Percentiles rank a stretch among this genome's conserved stretches.
Evolutionary conservation across 1,284 basidiomycete genomes (phyloP).

Genomic region (Pholiota adiposa): DNA sequence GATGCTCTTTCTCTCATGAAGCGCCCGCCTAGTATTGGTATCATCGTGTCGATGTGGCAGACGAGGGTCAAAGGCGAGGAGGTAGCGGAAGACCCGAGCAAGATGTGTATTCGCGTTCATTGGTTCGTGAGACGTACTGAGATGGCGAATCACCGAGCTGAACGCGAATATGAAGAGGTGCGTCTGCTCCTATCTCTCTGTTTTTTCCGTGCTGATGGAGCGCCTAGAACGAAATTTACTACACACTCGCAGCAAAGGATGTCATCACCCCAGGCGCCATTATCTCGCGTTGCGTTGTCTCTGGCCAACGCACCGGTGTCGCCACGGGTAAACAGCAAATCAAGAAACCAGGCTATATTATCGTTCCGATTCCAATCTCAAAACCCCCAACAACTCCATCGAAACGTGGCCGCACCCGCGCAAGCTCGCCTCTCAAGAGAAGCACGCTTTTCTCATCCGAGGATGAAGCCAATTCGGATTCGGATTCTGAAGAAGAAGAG

Average conservation of each 20-base stretch:
- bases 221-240: slow-evolving; percentile 71
- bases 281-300: slow-evolving; percentile 54
- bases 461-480: slow-evolving; percentile 17
- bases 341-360: slow-evolving; percentile 11
- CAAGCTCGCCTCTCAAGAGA: slow-evolving; percentile 23
- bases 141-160: slow-evolving; percentile 58
- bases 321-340: slow-evolving; percentile 15
- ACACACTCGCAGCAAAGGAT: slow-evolving; percentile 52
- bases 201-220: slow-evolving; percentile 1
- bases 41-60: slow-evolving; percentile 72
- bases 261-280: slow-evolving; percentile 55
- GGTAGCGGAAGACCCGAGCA: slow-evolving; percentile 27
- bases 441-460: slow-evolving; percentile 17
- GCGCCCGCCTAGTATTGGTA: slow-evolving; percentile 60
- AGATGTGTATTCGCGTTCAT: slow-evolving; percentile 62
- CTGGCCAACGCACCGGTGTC: slow-evolving; percentile 25
- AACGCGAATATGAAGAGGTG: slow-evolving; percentile 60
- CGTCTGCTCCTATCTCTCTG: slow-evolving; percentile 20
- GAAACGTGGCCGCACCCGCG: slow-evolving; percentile 6
- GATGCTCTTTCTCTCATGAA: slow-evolving; percentile 40
- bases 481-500: slow-evolving; percentile 13
- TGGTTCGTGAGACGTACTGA: slow-evolving; percentile 73
- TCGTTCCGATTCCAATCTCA: slow-evolving; percentile 13
- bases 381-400: slow-evolving; percentile 15
- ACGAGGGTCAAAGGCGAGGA: slow-evolving; percentile 33